Evolutionary conservation across 2,329 filamentous ascomycete genomes (phyloP).

Genomic region (Acrodontium crateriforme): DNA sequence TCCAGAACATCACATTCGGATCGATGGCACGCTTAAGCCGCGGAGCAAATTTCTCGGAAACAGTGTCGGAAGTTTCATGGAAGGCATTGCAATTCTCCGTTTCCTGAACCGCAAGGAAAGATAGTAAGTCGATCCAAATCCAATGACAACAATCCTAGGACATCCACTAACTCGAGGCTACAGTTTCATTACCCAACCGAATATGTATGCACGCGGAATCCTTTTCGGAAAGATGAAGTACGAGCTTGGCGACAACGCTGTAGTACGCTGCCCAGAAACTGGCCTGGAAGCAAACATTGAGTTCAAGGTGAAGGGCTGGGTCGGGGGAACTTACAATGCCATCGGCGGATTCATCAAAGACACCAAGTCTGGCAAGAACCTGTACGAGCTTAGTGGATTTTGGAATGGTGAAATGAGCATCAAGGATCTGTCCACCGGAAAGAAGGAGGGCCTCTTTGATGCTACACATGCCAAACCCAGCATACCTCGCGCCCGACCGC

Average conservation of each 20-base stretch:
- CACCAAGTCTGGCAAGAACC: conserved; percentile 66
- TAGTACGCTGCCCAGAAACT: conserved; percentile 78
- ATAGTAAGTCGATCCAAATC: conserved; percentile 52
- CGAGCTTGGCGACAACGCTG: conserved; percentile 90
- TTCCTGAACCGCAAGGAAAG: conserved; percentile 75
- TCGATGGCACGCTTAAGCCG: conserved; percentile 90
- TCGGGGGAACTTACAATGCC: conserved; percentile 89
- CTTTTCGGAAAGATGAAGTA: conserved; percentile 99
- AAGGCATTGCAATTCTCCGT: conserved; percentile 77
- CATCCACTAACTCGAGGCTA: conserved; percentile 9
- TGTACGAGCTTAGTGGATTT: conserved; percentile 83
- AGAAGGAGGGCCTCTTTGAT: conserved; percentile 82
- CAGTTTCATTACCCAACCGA: conserved; percentile 87
- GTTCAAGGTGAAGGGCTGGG: conserved; percentile 98
- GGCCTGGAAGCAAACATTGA: conserved; percentile 82
- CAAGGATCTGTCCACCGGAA: conserved; percentile 69
- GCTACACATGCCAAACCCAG: conserved; percentile 65
- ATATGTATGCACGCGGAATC: conserved; percentile 97
- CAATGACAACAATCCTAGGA: not conserved
- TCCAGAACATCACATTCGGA: conserved; percentile 81
- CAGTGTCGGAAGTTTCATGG: conserved; percentile 96
- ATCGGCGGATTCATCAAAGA: conserved; percentile 87
- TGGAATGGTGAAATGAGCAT: conserved; percentile 95
- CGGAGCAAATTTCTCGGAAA: conserved; percentile 92
- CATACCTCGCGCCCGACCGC: conserved; percentile 56